These are phyloP conservation scores for Fusarium guadeloupense DNA, from an alignment of 2,329 filamentous ascomycete species.

Conservation along the genomic window DNA sequence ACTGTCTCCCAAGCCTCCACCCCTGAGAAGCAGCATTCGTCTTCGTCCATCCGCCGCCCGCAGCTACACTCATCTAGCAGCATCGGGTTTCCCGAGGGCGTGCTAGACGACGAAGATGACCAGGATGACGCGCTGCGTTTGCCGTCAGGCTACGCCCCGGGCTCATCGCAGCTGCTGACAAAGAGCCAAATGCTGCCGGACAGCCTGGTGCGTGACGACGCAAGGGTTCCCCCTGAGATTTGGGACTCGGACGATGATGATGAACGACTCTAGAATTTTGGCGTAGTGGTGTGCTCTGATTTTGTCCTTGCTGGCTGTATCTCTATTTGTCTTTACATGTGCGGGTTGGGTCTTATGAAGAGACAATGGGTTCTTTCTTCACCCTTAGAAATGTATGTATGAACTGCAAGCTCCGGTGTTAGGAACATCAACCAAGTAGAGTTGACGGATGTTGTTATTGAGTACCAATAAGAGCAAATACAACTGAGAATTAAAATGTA, in stretches of 20 bases:
- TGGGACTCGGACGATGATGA: conserved; percentile 49
- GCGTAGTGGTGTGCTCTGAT: neutral
- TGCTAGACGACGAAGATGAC: conserved; percentile 40
- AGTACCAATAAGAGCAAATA: neutral
- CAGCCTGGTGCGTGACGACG: conserved; percentile 53
- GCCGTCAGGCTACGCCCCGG: conserved; percentile 19
- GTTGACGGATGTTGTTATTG: neutral
- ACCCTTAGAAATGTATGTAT: conserved; percentile 6
- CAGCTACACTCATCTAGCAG: conserved; percentile 39
- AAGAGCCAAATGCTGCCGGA: conserved; percentile 64
- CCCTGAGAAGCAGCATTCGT: conserved; percentile 39
- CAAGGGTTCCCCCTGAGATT: conserved; percentile 46
- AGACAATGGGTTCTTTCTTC: neutral
- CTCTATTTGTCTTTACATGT: neutral
- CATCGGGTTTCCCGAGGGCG: conserved; percentile 35
- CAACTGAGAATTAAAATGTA: neutral
- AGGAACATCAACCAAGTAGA: neutral
- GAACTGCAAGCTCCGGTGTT: conserved; percentile 23
- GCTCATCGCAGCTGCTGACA: conserved; percentile 59
- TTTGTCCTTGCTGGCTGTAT: neutral
- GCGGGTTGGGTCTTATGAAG: neutral
- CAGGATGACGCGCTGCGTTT: conserved; percentile 38
- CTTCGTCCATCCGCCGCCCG: conserved; percentile 17
- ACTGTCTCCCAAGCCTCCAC: conserved; percentile 50
- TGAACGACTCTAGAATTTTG: conserved; percentile 27